Evolutionary conservation across 2,329 filamentous ascomycete genomes (phyloP), one percentile per base, ranked within the genome.

Genomic region (Nigrospora sphaerica): DNA sequence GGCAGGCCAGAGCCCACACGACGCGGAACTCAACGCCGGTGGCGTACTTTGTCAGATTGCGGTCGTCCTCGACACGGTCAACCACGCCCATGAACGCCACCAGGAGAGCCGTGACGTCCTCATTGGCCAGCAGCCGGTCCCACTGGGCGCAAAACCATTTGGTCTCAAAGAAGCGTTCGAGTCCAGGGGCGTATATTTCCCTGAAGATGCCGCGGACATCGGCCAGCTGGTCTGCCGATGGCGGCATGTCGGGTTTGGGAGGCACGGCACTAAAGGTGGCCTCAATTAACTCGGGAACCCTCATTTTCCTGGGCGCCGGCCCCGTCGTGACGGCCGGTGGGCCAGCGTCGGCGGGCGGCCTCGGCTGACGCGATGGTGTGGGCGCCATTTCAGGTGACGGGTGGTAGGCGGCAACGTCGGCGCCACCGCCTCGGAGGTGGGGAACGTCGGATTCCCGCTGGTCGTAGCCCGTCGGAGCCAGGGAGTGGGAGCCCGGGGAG

Each of bases 101-200:
- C 60, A 91, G 80, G 50, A 84, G 77, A 44, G 83, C 79, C 54
- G 85, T 72, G n/a, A 88, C 69, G 28, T 70, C 67, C 28, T 72
- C 67, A 59, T 86, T 72, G 42, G 69, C 65, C 46, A 70, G 69
- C 47, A 80, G 67, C n/a, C 71, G 63, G 48, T 69, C 65, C 13
- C 63, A 50, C 41, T 69, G 64, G 46, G 66, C 66, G 33, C 72
- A 79, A 67, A 88, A 96, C 91, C 91, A 97, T 28, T 75, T 77
- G 7, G 88, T 87, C 63, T 96, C 91, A 51, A 95, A 78, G 51
- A 93, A 84, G 42, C 78, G 77, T 63, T 88, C 83, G 40, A 93
- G 77, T 9, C 82, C 85, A 1, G 77, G 78, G 4, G 83, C 85
- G 62, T 93, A 95, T 52, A 89, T 83, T 53, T 85, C 83, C 55